phyloP scores from a whole-genome alignment of 805 yeast species.

The Nakazawaea pomicola region DNA sequence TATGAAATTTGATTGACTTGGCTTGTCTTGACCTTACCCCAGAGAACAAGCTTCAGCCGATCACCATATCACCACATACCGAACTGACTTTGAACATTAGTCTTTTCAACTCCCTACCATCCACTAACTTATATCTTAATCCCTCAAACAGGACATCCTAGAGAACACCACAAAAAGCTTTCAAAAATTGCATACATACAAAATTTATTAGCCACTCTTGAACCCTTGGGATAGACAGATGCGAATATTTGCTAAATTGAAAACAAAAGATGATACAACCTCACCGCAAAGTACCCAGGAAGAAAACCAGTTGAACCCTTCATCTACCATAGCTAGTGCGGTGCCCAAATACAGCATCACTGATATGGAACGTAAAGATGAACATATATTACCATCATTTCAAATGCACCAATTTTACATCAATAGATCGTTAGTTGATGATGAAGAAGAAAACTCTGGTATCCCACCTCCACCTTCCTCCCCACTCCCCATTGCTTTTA shows the following conservation, averaged over 20 bases:
- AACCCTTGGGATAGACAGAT: no score
- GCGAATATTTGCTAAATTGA: constrained; percentile 7
- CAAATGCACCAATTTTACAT: constrained; percentile 16
- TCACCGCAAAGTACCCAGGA: not conserved
- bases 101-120: no score
- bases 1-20: no score
- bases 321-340: not conserved
- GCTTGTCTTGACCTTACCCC: no score
- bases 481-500: not conserved
- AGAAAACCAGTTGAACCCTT: not conserved
- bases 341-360: constrained; percentile 1
- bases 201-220: no score
- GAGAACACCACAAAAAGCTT: no score
- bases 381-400: constrained; percentile 12
- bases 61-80: no score
- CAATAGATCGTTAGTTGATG: constrained; percentile 13
- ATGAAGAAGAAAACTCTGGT: constrained; percentile 5
- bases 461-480: constrained; percentile 8
- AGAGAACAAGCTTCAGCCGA: no score
- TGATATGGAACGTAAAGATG: not conserved
- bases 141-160: no score
- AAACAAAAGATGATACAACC: not conserved
- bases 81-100: no score
- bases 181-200: not conserved
- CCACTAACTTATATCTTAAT: no score